Percentiles rank a stretch among this genome's conserved stretches.
Conservation (phyloP, 1,284 basidiomycete species). For the Gastroboletus turbinatus region DNA sequence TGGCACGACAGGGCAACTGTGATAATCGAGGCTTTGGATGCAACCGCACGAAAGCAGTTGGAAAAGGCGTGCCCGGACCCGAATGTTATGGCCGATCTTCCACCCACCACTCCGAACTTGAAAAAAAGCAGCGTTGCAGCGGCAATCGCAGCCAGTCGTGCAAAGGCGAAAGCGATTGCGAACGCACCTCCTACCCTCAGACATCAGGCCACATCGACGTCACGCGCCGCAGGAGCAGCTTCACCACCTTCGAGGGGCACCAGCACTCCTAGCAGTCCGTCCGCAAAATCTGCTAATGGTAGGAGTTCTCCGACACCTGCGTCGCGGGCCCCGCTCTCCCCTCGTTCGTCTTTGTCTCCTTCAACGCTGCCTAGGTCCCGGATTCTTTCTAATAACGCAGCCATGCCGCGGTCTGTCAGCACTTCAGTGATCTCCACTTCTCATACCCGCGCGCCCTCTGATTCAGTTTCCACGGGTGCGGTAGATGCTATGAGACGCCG, state of each 20-base stretch:
- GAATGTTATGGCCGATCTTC: constrained; percentile 38
- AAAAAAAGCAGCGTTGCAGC: constrained; percentile 81
- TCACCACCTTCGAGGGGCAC: constrained; percentile 47
- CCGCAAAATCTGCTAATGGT: constrained; percentile 28
- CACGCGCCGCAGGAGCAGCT: constrained; percentile 46
- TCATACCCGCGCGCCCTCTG: constrained; percentile 43
- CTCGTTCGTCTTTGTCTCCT: constrained; percentile 42
- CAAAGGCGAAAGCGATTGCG: constrained; percentile 81
- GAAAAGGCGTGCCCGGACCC: constrained; percentile 79
- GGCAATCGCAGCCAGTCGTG: constrained; percentile 79
- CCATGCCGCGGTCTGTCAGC: constrained; percentile 42
- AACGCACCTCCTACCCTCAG: constrained; percentile 72
- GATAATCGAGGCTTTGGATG: constrained; percentile 73
- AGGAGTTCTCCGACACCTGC: constrained; percentile 42
- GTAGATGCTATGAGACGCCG: constrained; percentile 43
- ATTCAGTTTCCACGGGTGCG: constrained; percentile 47
- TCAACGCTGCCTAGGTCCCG: constrained; percentile 48
- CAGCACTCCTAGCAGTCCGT: constrained; percentile 40
- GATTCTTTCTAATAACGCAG: constrained; percentile 38
- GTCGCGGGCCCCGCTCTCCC: constrained; percentile 41
- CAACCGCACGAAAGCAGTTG: constrained; percentile 74
- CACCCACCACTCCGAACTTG: constrained; percentile 48
- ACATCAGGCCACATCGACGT: constrained; percentile 73
- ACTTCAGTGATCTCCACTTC: constrained; percentile 32
- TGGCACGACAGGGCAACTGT: constrained; percentile 71